Percentiles rank a stretch among this genome's conserved stretches.
Evolutionary conservation across 257 asterid genomes (phyloP).

Genomic region (Plantago elongata): DNA sequence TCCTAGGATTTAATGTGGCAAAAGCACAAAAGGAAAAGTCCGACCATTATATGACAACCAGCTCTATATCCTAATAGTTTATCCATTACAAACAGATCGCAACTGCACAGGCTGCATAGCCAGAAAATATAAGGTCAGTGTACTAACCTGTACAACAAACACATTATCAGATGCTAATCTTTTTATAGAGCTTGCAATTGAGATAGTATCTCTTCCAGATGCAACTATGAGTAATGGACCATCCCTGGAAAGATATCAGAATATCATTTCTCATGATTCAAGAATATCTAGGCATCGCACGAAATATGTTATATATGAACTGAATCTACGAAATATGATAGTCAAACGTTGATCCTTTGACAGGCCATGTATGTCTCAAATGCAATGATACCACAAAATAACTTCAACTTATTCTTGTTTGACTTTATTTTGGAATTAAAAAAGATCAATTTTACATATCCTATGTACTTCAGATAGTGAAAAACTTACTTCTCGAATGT

Average conservation of each 20-base stretch:
- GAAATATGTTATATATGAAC: not conserved
- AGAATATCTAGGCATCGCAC: slow-evolving; percentile 14
- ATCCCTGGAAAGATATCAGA: slow-evolving; percentile 56
- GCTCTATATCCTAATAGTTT: not conserved
- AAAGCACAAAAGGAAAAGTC: slow-evolving; percentile 1
- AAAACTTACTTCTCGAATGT: slow-evolving; percentile 76
- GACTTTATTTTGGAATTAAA: not conserved
- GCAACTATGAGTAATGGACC: slow-evolving; percentile 98
- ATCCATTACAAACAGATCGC: not conserved
- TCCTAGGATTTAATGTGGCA: too few species aligned
- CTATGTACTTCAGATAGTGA: slow-evolving; percentile 2
- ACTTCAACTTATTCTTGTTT: not conserved
- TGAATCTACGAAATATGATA: not conserved
- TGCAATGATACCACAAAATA: slow-evolving; percentile 6
- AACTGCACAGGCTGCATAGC: slow-evolving; percentile 12
- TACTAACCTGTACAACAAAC: slow-evolving; percentile 88
- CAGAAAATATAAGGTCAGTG: slow-evolving; percentile 14
- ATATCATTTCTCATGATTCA: slow-evolving; percentile 17
- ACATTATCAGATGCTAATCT: slow-evolving; percentile 86
- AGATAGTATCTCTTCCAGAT: slow-evolving; percentile 95
- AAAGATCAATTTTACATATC: not conserved
- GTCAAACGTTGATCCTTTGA: not conserved
- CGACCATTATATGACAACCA: too few species aligned
- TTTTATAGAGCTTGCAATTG: slow-evolving; percentile 84
- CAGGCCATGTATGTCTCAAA: not conserved